Conservation (phyloP, 257 asterid genomes). For the Scutellaria barbata region DNA sequence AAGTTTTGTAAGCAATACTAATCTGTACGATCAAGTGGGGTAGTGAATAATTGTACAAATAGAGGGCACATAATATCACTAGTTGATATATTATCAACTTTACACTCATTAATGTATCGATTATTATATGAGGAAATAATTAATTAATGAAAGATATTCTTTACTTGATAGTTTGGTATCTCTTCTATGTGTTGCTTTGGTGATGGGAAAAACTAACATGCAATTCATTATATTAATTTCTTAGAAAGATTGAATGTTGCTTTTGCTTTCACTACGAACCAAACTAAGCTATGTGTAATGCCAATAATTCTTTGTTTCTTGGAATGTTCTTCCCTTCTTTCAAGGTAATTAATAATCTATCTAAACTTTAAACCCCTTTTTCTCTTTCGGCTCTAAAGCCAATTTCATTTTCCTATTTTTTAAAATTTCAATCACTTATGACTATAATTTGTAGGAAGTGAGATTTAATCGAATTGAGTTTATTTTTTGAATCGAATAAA, state of each 20-base stretch:
- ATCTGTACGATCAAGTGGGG: slow-evolving; percentile 16
- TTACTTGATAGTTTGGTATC: slow-evolving; percentile 39
- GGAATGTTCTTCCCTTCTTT: slow-evolving; percentile 46
- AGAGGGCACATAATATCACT: slow-evolving; percentile 24
- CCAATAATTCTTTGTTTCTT: slow-evolving; percentile 39
- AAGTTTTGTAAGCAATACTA: slow-evolving; percentile 34
- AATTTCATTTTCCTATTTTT: background rate
- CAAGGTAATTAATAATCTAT: slow-evolving; percentile 24
- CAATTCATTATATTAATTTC: slow-evolving; percentile 18
- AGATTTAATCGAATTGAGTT: too few species aligned
- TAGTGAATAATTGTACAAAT: slow-evolving; percentile 33
- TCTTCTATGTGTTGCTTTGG: slow-evolving; percentile 35
- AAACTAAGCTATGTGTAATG: slow-evolving; percentile 11
- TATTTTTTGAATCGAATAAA: too few species aligned
- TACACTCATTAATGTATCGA: slow-evolving; percentile 18
- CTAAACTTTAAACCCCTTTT: background rate
- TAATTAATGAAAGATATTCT: slow-evolving; percentile 35
- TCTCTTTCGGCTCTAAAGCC: slow-evolving; percentile 50
- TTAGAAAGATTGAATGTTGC: slow-evolving; percentile 31
- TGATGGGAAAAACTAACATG: slow-evolving; percentile 40
- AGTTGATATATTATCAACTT: slow-evolving; percentile 12
- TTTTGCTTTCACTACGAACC: slow-evolving; percentile 49
- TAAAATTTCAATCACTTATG: too few species aligned
- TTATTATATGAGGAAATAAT: background rate
- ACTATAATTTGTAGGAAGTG: too few species aligned